Base-by-base conservation (phyloP, 2,329 filamentous ascomycete genomes). In the Scytalidium lignicola region DNA sequence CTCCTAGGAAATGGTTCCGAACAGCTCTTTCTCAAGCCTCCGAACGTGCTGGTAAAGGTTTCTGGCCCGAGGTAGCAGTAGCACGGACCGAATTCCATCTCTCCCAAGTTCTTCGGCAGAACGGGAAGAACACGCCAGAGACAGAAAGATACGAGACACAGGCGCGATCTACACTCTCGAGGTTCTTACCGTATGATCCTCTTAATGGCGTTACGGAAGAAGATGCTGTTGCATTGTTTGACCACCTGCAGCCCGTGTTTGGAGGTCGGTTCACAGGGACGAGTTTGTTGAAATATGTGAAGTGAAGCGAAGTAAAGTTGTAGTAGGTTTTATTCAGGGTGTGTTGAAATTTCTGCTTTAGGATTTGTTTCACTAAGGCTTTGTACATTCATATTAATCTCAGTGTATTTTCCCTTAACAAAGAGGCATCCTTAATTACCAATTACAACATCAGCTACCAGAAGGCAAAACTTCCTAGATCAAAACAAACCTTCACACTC, bases 21-120 rank as follows among this genome's bases (percentile, higher is more conserved):
- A 47, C 18, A 26, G 49, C 49, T 18, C 32, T 51, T 4, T n/a
- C 47, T 10, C 29, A 47, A 44, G 44, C 29, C 12, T 20, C 44
- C 19, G 46, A 49, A 17, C 26, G 50, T 41, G 47, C 47, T 8
- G 41, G 44, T 15, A 52, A 47, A 43, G 46, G 41, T 4, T 51
- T 47, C 41, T 49, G 47, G 47, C 43, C 49, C 6, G 49, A 51
- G 12, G 46, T 40, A 12, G 49, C 49, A 15, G 43, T 48, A 17
- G 49, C 49, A 3, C 49, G 49, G 3, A 48, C 45, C 6, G 46
- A 48, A 20, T 51, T 45, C 42, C 49, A 51, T 41, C 49, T 51
- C 18, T 41, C 49, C 3, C 46, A 48, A 26, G 42, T 51, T 26
- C 22, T 51, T 5, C 20, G 12, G 13, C 17, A 39, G 19, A 43